These are phyloP conservation scores for Dimocarpus longan DNA, from an alignment of 345 rosid genomes.

Conservation along the genomic window DNA sequence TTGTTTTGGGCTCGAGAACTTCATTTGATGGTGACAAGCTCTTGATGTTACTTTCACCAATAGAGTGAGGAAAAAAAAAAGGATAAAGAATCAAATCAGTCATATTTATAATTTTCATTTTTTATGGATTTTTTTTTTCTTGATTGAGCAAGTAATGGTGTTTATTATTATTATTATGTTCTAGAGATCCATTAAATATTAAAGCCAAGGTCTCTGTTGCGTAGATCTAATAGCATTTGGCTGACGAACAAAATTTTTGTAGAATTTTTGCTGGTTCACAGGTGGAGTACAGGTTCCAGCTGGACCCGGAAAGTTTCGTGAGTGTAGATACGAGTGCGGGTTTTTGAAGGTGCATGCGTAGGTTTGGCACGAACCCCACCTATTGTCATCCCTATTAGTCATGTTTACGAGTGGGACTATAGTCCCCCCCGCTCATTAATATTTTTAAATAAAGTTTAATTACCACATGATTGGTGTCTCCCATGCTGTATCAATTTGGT, in stretches of 20 bases:
- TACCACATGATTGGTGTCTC: too few relatives aligned
- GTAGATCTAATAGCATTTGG: slow-evolving; percentile 51
- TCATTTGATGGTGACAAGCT: slow-evolving; percentile 23
- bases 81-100: slow-evolving; percentile 6
- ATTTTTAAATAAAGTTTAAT: too few relatives aligned
- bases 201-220: slow-evolving; percentile 33
- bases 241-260: slow-evolving; percentile 25
- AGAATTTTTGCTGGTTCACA: too few relatives aligned
- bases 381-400: too few relatives aligned
- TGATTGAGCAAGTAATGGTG: background rate
- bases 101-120: background rate
- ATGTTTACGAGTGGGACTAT: too few relatives aligned
- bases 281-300: too few relatives aligned
- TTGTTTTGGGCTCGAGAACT: slow-evolving; percentile 25
- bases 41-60: slow-evolving; percentile 15
- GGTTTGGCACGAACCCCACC: too few relatives aligned
- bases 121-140: background rate
- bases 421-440: too few relatives aligned
- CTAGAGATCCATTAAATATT: slow-evolving; percentile 30
- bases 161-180: background rate
- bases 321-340: too few relatives aligned
- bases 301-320: too few relatives aligned
- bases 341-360: too few relatives aligned
- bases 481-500: too few relatives aligned
- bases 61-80: slow-evolving; percentile 11